These are phyloP conservation scores for Pichia pseudocactophila DNA, from an alignment of 805 yeast species.

Conservation along the genomic window DNA sequence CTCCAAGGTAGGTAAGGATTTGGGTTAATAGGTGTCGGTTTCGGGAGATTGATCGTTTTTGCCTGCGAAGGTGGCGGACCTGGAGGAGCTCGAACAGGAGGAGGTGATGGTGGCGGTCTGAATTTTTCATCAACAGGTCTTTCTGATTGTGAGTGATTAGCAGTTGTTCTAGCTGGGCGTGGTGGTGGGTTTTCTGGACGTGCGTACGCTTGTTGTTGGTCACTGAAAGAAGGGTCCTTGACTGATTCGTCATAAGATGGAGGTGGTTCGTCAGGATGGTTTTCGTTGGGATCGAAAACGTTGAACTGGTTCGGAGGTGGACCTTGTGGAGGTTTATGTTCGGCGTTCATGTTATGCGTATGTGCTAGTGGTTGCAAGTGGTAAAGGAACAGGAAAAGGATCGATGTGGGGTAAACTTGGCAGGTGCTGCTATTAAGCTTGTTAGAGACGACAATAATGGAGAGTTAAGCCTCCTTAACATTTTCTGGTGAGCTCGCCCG, in stretches of 20 bases:
- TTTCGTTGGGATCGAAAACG: slow-evolving; percentile 10
- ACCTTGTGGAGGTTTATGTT: not conserved
- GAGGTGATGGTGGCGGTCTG: not conserved
- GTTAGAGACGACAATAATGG: no score
- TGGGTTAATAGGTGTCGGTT: slow-evolving; percentile 18
- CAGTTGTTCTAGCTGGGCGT: not conserved
- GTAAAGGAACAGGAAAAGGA: no score
- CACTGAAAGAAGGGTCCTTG: slow-evolving; percentile 10
- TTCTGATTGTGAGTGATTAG: not conserved
- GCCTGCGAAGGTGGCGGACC: slow-evolving; percentile 2
- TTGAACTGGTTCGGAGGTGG: slow-evolving; percentile 8
- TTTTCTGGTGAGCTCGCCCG: no score
- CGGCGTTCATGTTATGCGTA: not conserved
- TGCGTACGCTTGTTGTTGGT: not conserved
- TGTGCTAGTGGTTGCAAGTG: no score
- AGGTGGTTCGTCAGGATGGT: slow-evolving; percentile 25
- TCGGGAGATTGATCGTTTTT: slow-evolving; percentile 1
- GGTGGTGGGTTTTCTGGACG: not conserved
- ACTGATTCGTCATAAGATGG: slow-evolving; percentile 41
- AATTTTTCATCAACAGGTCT: no score
- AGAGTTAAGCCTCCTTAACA: no score
- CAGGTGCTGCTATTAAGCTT: no score
- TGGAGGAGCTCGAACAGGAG: not conserved
- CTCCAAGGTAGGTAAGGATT: slow-evolving; percentile 49
- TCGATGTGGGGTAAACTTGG: no score